A percentile compares a stretch with the other conserved stretches of the same genome.
phyloP scores from a whole-genome alignment of 1,139 yeast genomes.

The Sugiyamaella pinicola region DNA sequence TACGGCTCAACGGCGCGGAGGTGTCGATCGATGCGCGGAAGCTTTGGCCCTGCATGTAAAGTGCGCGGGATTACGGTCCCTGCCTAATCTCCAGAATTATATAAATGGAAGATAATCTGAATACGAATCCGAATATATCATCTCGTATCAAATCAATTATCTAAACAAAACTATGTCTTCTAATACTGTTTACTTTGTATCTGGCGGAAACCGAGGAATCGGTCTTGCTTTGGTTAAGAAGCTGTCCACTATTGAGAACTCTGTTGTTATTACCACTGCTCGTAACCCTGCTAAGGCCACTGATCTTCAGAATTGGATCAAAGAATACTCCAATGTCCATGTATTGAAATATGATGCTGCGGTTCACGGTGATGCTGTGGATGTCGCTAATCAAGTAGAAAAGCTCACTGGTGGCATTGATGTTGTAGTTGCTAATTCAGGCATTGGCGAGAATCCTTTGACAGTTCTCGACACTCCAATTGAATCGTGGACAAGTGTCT shows the following conservation, averaged over 20 bases:
- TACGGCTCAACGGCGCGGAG: background rate
- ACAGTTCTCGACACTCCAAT: slow-evolving; percentile 10
- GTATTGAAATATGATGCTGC: slow-evolving; percentile 33
- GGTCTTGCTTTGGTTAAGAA: slow-evolving; percentile 33
- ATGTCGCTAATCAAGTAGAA: slow-evolving; percentile 33
- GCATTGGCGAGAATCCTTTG: slow-evolving; percentile 29
- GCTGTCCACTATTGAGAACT: slow-evolving; percentile 33
- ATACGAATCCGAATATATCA: background rate
- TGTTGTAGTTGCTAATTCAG: slow-evolving; percentile 56
- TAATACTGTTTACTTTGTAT: background rate
- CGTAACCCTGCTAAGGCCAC: slow-evolving; percentile 27
- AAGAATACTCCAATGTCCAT: slow-evolving; percentile 31
- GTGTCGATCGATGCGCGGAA: background rate
- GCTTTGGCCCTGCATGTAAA: no score
- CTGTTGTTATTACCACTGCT: slow-evolving; percentile 40
- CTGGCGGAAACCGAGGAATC: slow-evolving; percentile 40
- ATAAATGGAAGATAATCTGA: no score
- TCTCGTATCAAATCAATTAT: background rate
- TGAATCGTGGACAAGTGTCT: slow-evolving; percentile 35
- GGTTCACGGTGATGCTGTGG: slow-evolving; percentile 24
- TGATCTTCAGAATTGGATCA: slow-evolving; percentile 21
- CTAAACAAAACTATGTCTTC: slow-evolving; percentile 16
- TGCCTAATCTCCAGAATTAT: background rate
- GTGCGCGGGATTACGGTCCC: background rate
- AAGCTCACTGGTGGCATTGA: slow-evolving; percentile 42